Conservation (phyloP, 2,329 filamentous ascomycete genomes). For the Aspergillus quadrilineatus region DNA sequence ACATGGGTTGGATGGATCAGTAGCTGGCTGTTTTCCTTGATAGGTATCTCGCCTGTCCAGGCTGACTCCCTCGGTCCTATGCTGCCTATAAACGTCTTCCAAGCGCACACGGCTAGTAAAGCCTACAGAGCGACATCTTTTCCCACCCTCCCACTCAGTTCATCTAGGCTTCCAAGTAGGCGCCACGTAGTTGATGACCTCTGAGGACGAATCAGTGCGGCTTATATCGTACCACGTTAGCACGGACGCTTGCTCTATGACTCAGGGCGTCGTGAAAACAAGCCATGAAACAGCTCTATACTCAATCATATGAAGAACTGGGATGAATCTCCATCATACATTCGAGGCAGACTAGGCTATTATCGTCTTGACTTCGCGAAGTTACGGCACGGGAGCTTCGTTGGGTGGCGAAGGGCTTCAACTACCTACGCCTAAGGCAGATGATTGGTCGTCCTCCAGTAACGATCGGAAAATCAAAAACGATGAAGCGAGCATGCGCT, state of each 20-base stretch:
- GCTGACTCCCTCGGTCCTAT: too few relatives aligned
- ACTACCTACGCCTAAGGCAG: not conserved
- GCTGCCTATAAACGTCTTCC: too few relatives aligned
- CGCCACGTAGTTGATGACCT: not conserved
- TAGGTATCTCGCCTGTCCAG: too few relatives aligned
- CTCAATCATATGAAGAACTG: not conserved
- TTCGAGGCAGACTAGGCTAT: too few relatives aligned
- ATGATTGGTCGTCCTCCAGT: too few relatives aligned
- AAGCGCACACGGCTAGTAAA: too few relatives aligned
- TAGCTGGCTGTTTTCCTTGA: too few relatives aligned
- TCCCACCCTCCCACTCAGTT: too few relatives aligned
- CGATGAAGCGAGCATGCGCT: not conserved
- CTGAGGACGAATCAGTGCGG: not conserved
- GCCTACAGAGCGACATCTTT: too few relatives aligned
- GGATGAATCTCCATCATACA: not conserved
- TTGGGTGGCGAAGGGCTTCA: not conserved
- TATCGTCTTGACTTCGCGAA: too few relatives aligned
- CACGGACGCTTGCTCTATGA: not conserved
- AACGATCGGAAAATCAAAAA: too few relatives aligned
- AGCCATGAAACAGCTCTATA: not conserved
- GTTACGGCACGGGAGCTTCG: not conserved
- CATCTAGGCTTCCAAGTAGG: not conserved
- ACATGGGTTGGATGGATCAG: too few relatives aligned
- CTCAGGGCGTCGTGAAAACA: not conserved
- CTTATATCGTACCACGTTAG: constrained; percentile 1